Percentiles rank a stretch among this genome's conserved stretches.
These are phyloP conservation scores for Vachellia pachyceras DNA, from an alignment of 306 rosid genomes.

Conservation along the genomic window DNA sequence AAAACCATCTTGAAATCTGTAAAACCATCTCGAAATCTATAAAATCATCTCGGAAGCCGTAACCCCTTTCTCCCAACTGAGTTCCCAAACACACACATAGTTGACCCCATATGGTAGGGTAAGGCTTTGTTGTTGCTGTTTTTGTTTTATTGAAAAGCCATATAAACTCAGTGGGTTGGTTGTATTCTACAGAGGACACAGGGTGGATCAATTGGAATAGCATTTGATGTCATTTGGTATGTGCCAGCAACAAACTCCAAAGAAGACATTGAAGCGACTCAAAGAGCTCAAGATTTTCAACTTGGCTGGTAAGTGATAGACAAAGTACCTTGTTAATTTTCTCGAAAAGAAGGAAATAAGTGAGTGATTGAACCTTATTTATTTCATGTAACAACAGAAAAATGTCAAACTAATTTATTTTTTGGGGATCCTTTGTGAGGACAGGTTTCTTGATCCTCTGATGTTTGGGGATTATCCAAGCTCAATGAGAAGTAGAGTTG, in stretches of 20 bases:
- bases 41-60: no score
- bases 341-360: background rate
- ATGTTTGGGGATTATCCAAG: slow-evolving; percentile 88
- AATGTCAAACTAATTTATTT: background rate
- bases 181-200: slow-evolving; percentile 56
- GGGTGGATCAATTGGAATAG: slow-evolving; percentile 74
- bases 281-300: slow-evolving; percentile 96
- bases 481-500: slow-evolving; percentile 81
- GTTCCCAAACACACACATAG: no score
- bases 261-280: slow-evolving; percentile 72
- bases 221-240: slow-evolving; percentile 90
- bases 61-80: no score
- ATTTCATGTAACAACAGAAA: background rate
- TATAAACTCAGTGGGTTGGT: background rate
- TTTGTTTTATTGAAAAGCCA: background rate
- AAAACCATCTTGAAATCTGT: no score
- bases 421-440: background rate
- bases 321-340: background rate
- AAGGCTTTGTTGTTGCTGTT: no score
- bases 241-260: slow-evolving; percentile 67
- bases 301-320: slow-evolving; percentile 77
- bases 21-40: no score
- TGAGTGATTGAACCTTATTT: slow-evolving; percentile 4
- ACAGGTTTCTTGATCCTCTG: slow-evolving; percentile 91
- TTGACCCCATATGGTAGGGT: no score